Evolutionary conservation across 148 eudicot genomes (phyloP).

Genomic region (Salicornia ramosissima): DNA sequence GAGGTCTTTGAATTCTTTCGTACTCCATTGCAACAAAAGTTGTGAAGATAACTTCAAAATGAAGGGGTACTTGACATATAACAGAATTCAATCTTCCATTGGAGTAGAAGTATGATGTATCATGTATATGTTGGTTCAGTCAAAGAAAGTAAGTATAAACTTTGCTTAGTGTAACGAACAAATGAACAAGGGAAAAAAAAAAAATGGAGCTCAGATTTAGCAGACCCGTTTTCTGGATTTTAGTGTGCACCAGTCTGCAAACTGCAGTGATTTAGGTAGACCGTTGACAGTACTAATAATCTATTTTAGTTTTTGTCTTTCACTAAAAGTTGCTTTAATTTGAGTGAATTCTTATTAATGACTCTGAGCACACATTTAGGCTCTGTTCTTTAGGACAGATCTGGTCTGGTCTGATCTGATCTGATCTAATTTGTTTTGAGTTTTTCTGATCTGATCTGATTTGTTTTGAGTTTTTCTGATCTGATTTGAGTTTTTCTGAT

Average conservation of each 20-base stretch:
- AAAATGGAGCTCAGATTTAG: constrained; percentile 23
- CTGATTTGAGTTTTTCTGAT: too few species aligned
- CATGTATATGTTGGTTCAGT: background rate
- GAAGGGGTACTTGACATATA: too few species aligned
- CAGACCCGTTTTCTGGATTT: constrained; percentile 22
- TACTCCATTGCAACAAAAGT: constrained; percentile 23
- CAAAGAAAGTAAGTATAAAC: background rate
- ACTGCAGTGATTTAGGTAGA: constrained; percentile 11
- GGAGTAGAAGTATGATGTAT: too few species aligned
- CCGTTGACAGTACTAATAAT: constrained; percentile 8
- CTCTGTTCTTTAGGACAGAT: too few species aligned
- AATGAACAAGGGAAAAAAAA: constrained; percentile 11
- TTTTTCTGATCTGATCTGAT: too few species aligned
- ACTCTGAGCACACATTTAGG: too few species aligned
- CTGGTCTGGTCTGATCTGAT: too few species aligned
- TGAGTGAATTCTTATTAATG: too few species aligned
- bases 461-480: too few species aligned
- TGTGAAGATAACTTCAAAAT: background rate
- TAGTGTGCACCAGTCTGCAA: constrained; percentile 9
- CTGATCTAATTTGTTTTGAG: too few species aligned
- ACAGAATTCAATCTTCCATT: constrained; percentile 13
- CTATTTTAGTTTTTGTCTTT: background rate
- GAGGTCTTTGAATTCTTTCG: constrained; percentile 32
- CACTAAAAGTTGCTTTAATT: too few species aligned
- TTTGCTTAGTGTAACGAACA: constrained; percentile 24